Base-by-base conservation (phyloP, 495 filamentous ascomycete genomes). In the Jackrogersella multiformis region DNA sequence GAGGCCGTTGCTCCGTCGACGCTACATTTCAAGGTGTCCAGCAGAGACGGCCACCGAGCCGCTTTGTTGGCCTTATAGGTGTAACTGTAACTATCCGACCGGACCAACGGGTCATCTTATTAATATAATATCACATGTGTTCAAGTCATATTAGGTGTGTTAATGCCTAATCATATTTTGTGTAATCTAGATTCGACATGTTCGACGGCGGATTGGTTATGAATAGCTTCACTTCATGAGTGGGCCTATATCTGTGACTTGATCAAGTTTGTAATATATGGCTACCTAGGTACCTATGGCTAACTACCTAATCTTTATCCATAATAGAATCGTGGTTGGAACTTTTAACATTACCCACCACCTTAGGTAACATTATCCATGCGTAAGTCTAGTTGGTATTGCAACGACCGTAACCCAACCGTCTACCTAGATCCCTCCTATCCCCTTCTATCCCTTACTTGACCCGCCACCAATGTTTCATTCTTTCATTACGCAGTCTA, bases 371-470 rank as follows among this genome's bases (percentile, higher is more conserved):
- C 18, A 24, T 24, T 49, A 49, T 21, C 44, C 21, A 15, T 18
- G 53, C 38, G 53, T 32, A 28, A 35, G 15, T 45, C 46, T 53
- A 53, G 57, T 49, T 41, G 56, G 44, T 53, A 64, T 58, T 3
- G 20, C 39, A 69, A 56, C 13, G 60, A 69, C 45, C 38, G 44
- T 69, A 59, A 55, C 18, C 49, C 48, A 61, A 49, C 45, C 28
- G 21, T 69, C 60, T 51, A 55, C 12, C 60, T 60, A 56, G 10
- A 7, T 24, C 16, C 39, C n/a, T n/a, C n/a, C n/a, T n/a, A n/a
- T n/a, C n/a, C n/a, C n/a, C n/a, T n/a, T n/a, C n/a, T n/a, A 66
- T 45, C 26, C 13, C 46, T 59, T 18, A 16, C 46, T 42, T 10
- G 18, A n/a, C 15, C 28, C 42, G 35, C 35, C 24, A 49, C n/a